Base-by-base conservation (phyloP, 1,284 basidiomycete genomes). In the Ustilago sp. region DNA sequence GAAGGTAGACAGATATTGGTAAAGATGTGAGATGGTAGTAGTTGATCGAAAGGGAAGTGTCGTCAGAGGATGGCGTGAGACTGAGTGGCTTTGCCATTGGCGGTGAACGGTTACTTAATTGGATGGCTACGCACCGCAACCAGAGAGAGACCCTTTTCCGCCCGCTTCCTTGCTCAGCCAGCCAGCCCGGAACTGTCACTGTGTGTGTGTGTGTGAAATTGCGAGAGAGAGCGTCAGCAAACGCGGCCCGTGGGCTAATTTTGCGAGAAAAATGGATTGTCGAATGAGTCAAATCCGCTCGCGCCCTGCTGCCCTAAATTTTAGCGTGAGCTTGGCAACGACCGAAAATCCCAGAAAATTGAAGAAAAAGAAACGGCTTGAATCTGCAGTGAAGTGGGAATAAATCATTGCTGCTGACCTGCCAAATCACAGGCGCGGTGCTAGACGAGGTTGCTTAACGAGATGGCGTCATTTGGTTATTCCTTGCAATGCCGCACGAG, bases 251-350 rank as follows among this genome's bases (percentile, higher is more conserved):
- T 41, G 39, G 2, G 39, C 39, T 41, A 41, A 41, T 12, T 12
- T 41, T 41, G 19, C 32, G 23, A 51, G 9, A 45, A 28, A 55
- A 31, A 31, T 50, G 17, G 38, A 53, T 28, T 28, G 2, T 28
- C 23, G 38, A 53, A 47, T 64, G 63, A 35, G 55, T 55, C 51
- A 66, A 66, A 60, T 55, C 36, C 23, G 63, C 57, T 43, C 19
- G 63, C 57, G 63, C 43, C 36, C 41, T 45, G 41, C n/a, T 17
- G 15, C 41, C n/a, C 28, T 50, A 50, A 12, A 50, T 12, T 31
- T 28, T 50, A 50, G 31, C 28, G 4, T 28, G 23, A 8, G 31
- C 35, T 55, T 39, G 53, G 53, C 23, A 55, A 55, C 34, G n/a
- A 55, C 13, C 13, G 53, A 55, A 59, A 59, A 48, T 38, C 12